Evolutionary conservation across 139 green algal genomes (phyloP).

Genomic region (Coelastrella sp.): DNA sequence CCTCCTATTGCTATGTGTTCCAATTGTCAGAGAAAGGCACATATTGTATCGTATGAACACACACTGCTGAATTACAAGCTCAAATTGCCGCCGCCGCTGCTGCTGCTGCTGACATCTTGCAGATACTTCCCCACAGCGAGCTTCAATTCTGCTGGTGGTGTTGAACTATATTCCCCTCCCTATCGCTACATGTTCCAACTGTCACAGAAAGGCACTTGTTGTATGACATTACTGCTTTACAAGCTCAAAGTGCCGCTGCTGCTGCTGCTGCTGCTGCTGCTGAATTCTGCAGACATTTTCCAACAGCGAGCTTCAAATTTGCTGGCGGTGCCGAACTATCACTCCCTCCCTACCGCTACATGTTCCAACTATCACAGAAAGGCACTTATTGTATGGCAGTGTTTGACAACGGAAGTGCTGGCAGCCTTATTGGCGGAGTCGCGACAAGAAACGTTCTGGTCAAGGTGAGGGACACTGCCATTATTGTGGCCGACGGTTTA

Average conservation of each 20-base stretch:
- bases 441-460: constrained; percentile 86
- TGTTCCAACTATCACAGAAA: neutral
- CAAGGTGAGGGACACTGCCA: constrained; percentile 34
- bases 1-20: no score
- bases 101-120: neutral
- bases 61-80: no score
- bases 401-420: constrained; percentile 87
- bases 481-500: no score
- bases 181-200: constrained; percentile 43
- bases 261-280: neutral
- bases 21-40: neutral
- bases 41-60: constrained; percentile 87
- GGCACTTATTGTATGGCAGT: constrained; percentile 83
- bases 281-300: neutral
- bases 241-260: neutral
- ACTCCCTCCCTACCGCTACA: constrained; percentile 39
- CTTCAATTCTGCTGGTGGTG: constrained; percentile 25
- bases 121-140: neutral
- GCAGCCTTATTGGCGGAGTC: constrained; percentile 90
- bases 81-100: neutral
- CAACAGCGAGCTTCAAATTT: neutral
- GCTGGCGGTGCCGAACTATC: neutral
- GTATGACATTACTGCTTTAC: constrained; percentile 70
- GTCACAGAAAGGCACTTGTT: constrained; percentile 46
- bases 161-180: neutral